phyloP scores from a whole-genome alignment of 148 eudicot species.

The Cornus controversa region DNA sequence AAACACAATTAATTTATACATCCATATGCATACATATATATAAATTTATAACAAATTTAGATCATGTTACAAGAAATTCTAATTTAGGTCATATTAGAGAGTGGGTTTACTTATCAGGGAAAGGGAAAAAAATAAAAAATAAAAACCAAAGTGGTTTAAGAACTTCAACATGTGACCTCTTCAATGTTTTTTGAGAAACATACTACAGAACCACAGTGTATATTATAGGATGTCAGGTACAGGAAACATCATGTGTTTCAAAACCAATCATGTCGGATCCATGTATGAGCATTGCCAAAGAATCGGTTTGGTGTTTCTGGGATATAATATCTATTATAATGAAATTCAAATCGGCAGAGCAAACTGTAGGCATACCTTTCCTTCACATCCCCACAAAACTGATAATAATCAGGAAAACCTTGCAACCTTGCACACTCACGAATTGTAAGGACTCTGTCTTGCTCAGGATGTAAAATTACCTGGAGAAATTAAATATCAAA shows the following conservation, averaged over 20 bases:
- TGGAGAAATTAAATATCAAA: neutral
- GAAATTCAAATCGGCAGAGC: neutral
- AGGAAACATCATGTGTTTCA: neutral
- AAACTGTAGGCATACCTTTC: constrained; percentile 32
- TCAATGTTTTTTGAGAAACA: neutral
- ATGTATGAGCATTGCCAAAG: neutral
- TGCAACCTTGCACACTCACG: constrained; percentile 61
- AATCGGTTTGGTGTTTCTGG: too few relatives aligned
- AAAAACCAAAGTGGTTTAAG: neutral
- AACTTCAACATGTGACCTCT: neutral
- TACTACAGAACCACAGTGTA: neutral
- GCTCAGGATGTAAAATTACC: constrained; percentile 60
- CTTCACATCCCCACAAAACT: constrained; percentile 43
- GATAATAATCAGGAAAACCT: constrained; percentile 60
- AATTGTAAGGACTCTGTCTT: constrained; percentile 58
- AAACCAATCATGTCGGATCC: neutral
- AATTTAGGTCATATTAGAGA: neutral
- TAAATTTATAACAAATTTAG: too few relatives aligned
- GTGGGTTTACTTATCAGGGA: neutral
- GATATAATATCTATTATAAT: too few relatives aligned
- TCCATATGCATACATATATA: too few relatives aligned
- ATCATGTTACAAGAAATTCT: neutral
- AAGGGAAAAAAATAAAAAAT: too few relatives aligned
- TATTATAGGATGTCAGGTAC: neutral
- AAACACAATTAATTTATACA: too few relatives aligned